These are phyloP conservation scores for Shiraia sp. DNA, from an alignment of 2,329 filamentous ascomycete species.

Conservation along the genomic window DNA sequence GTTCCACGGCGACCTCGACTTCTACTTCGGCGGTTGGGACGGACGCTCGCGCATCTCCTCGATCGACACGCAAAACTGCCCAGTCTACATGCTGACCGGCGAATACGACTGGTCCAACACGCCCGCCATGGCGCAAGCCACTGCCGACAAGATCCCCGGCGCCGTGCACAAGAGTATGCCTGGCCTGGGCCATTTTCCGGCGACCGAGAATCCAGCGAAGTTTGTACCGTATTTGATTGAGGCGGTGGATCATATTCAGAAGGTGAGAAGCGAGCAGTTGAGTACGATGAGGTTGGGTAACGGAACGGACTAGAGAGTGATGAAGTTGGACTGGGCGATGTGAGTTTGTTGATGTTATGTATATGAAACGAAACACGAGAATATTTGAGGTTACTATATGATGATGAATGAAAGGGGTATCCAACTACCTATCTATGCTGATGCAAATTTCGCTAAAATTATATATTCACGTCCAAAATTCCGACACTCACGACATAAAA, in stretches of 20 bases:
- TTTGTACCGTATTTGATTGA: constrained; percentile 47
- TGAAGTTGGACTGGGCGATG: too few species aligned
- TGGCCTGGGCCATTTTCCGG: constrained; percentile 53
- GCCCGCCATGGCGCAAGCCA: constrained; percentile 51
- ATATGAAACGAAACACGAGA: too few species aligned
- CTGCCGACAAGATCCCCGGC: constrained; percentile 53
- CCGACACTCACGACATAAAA: too few species aligned
- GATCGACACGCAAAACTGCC: constrained; percentile 55
- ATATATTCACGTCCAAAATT: too few species aligned
- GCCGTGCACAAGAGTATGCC: constrained; percentile 52
- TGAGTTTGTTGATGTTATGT: too few species aligned
- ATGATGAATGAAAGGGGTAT: too few species aligned
- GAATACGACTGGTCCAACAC: constrained; percentile 56
- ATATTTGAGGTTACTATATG: too few species aligned
- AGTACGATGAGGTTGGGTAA: constrained; percentile 37
- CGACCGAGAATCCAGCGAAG: constrained; percentile 49
- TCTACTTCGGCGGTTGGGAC: constrained; percentile 57
- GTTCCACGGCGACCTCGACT: constrained; percentile 57
- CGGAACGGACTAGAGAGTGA: constrained; percentile 25
- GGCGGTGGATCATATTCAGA: constrained; percentile 45
- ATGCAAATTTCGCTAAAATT: too few species aligned
- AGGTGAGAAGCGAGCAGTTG: constrained; percentile 33
- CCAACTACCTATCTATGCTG: too few species aligned
- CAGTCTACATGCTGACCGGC: constrained; percentile 56
- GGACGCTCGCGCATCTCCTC: constrained; percentile 49